A percentile compares a stretch with the other conserved stretches of the same genome.
phyloP scores from a whole-genome alignment of 371 early-diverging fungal species.

The Mucor circinelloides region DNA sequence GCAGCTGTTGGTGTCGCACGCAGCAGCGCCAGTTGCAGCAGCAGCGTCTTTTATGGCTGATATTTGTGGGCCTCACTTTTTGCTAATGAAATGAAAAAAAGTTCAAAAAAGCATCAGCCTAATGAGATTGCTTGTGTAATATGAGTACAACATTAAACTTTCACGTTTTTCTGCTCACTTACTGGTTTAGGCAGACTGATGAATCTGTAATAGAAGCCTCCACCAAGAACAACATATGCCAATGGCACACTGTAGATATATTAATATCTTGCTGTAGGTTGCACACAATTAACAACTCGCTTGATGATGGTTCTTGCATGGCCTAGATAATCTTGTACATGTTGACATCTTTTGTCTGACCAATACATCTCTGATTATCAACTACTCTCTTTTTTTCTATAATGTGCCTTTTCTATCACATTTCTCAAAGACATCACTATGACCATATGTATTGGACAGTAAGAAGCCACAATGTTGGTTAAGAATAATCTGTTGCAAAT shows the following conservation, averaged over 20 bases:
- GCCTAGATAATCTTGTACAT: slow-evolving; percentile 20
- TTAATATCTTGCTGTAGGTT: background rate
- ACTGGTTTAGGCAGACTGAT: slow-evolving; percentile 87
- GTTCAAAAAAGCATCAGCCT: slow-evolving; percentile 78
- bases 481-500: background rate
- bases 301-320: slow-evolving; percentile 73
- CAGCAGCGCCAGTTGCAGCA: slow-evolving; percentile 83
- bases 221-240: slow-evolving; percentile 81
- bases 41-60: slow-evolving; percentile 88
- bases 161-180: slow-evolving; percentile 11
- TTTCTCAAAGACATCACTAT: background rate
- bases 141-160: slow-evolving; percentile 6
- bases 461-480: background rate
- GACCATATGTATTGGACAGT: background rate
- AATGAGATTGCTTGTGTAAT: slow-evolving; percentile 73
- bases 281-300: slow-evolving; percentile 41
- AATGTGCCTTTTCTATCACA: background rate
- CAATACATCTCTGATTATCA: background rate
- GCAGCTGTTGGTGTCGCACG: slow-evolving; percentile 64
- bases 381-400: background rate
- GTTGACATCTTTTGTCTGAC: background rate
- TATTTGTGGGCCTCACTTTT: slow-evolving; percentile 83
- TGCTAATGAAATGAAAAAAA: slow-evolving; percentile 85
- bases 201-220: slow-evolving; percentile 89
- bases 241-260: slow-evolving; percentile 64